These are phyloP conservation scores for Brettanomyces bruxellensis DNA, from an alignment of 805 yeast genomes.

Conservation along the genomic window DNA sequence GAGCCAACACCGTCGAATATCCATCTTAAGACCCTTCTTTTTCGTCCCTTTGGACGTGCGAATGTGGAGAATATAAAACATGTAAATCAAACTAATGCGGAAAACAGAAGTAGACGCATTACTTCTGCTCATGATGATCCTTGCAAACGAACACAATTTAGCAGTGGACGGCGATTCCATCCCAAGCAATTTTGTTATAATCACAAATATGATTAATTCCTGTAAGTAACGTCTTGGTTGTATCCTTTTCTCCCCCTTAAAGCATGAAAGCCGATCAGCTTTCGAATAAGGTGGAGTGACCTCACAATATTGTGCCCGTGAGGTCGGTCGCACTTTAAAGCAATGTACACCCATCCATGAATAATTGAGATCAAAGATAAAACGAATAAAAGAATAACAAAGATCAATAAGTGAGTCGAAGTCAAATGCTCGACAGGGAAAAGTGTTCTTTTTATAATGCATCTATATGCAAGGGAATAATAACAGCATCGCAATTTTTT, in stretches of 20 bases:
- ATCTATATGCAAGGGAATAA: too few species aligned
- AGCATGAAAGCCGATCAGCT: constrained; percentile 3
- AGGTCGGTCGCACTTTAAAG: too few species aligned
- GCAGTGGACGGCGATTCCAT: not conserved
- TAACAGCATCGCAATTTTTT: too few species aligned
- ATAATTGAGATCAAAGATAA: too few species aligned
- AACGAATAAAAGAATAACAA: too few species aligned
- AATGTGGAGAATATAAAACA: constrained; percentile 28
- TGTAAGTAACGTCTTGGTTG: constrained; percentile 2
- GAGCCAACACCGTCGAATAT: constrained; percentile 46
- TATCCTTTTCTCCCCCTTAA: not conserved
- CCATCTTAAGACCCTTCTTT: too few species aligned
- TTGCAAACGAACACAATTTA: constrained; percentile 18
- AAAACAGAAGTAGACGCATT: constrained; percentile 53
- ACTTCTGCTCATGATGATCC: constrained; percentile 39
- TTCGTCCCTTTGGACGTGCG: not conserved
- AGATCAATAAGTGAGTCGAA: too few species aligned
- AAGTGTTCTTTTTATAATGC: too few species aligned
- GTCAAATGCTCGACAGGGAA: too few species aligned
- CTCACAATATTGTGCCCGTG: not conserved
- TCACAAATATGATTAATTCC: not conserved
- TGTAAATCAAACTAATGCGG: constrained; percentile 59
- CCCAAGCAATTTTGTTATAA: not conserved
- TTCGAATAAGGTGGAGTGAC: constrained; percentile 6
- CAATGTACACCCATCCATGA: too few species aligned